Base-by-base conservation (phyloP, 2,329 filamentous ascomycete species). In the Juglanconis sp. region DNA sequence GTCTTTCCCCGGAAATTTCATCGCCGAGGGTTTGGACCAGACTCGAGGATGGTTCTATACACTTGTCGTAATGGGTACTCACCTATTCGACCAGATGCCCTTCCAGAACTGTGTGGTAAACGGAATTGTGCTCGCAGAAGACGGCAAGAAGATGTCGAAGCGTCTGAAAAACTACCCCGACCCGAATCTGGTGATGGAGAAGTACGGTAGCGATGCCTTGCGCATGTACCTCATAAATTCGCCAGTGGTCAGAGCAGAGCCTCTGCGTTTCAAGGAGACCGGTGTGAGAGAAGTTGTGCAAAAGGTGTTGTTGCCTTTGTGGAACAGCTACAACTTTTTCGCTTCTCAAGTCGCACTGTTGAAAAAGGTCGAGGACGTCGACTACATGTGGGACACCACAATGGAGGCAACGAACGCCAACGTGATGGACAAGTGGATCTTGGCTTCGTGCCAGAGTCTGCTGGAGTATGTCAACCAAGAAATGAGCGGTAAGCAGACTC, bases 131-230 rank as follows among this genome's bases (percentile, higher is more conserved):
- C 82, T 97, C 46, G 93, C 93, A 1, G 92, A 96, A 72, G 92
- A 96, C 70, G 94, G 94, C 59, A 97, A 96, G 81, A 98, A 98
- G 81, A 98, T 98, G 94, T 96, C 92, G 6, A 98, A 98, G 77
- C 87, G 94, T 57, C 81, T 96, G 60, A 96, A 97, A 79, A 98
- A 98, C 76, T 98, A 96, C 74, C 94, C 94, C 0, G 92, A 96
- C 69, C 94, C 94, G 10, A 80, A 79, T 59, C 78, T 92, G 55
- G 86, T 98, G 66, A 95, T 97, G 82, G 78, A 89, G 60, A 89
- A 89, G 70, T 96, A 96, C 72, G 94, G 94, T 24, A 93, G 92
- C 1, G 94, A 98, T 76, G 92, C 94, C 35, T 84, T 98, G 53
- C 88, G 94, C 58, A 81, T 98, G n/a, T 97, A 97, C 71, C 83